Evolutionary conservation across 176 grass and related monocot genomes (phyloP).

Genomic region (Oryza brachyantha): DNA sequence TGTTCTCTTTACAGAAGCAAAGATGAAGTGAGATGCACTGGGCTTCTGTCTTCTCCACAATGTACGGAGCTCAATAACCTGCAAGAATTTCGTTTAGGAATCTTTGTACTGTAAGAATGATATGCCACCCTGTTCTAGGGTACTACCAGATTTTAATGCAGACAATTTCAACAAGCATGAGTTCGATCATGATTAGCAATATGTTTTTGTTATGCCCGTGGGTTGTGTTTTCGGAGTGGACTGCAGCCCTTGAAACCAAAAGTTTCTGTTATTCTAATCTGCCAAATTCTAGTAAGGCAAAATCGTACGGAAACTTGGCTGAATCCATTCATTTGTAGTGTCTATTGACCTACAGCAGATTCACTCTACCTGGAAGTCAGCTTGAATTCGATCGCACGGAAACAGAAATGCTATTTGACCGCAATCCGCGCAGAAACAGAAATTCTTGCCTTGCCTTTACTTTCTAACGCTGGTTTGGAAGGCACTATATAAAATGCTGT

Average conservation of each 20-base stretch:
- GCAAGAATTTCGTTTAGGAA: no score
- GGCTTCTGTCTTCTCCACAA: not conserved
- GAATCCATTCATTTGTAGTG: no score
- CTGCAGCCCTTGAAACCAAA: no score
- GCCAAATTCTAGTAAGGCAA: not conserved
- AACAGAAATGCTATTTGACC: not conserved
- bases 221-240: no score
- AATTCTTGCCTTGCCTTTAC: no score
- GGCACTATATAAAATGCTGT: not conserved
- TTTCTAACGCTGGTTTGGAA: not conserved
- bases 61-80: not conserved
- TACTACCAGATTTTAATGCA: not conserved
- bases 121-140: not conserved
- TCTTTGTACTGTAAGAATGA: no score
- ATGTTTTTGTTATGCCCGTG: no score
- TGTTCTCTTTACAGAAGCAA: slow-evolving; percentile 73
- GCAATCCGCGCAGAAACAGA: not conserved
- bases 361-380: not conserved
- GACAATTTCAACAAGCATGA: not conserved
- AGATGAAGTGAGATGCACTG: slow-evolving; percentile 52
- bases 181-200: no score
- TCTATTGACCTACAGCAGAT: no score
- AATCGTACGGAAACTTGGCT: not conserved
- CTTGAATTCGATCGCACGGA: not conserved
- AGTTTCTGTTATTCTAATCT: no score